These are phyloP conservation scores for Trichophyton rubrum DNA, from an alignment of 2,329 filamentous ascomycete genomes.

Conservation along the genomic window DNA sequence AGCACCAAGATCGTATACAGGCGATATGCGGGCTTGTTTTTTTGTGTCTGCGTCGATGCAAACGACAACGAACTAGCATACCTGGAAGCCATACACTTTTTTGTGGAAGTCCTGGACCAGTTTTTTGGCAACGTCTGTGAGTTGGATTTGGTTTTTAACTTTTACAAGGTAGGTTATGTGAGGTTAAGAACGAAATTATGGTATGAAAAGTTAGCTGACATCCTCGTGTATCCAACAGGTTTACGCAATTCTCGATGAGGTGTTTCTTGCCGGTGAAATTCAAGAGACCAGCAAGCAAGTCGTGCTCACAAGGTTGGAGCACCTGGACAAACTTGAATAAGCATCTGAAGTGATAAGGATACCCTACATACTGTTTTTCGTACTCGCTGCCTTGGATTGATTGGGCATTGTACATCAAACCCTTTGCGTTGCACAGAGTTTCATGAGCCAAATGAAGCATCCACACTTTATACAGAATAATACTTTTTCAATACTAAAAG, in stretches of 20 bases:
- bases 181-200: no score
- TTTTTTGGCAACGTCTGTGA: slow-evolving; percentile 99
- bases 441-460: no score
- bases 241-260: slow-evolving; percentile 96
- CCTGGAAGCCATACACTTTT: slow-evolving; percentile 97
- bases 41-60: slow-evolving; percentile 97
- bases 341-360: not conserved
- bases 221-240: slow-evolving; percentile 42
- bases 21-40: slow-evolving; percentile 94
- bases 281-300: slow-evolving; percentile 99
- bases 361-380: not conserved
- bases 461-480: no score
- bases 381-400: not conserved
- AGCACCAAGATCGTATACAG: slow-evolving; percentile 90
- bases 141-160: slow-evolving; percentile 71
- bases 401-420: not conserved
- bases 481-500: no score
- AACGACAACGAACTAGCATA: slow-evolving; percentile 98
- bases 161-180: slow-evolving; percentile 48
- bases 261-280: slow-evolving; percentile 94
- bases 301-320: slow-evolving; percentile 82
- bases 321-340: slow-evolving; percentile 91
- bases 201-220: not conserved
- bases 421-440: no score
- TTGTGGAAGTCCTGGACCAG: slow-evolving; percentile 94